A percentile compares a stretch with the other conserved stretches of the same genome.
Conservation (phyloP, 1,139 yeast species). For the Candida albicans region DNA sequence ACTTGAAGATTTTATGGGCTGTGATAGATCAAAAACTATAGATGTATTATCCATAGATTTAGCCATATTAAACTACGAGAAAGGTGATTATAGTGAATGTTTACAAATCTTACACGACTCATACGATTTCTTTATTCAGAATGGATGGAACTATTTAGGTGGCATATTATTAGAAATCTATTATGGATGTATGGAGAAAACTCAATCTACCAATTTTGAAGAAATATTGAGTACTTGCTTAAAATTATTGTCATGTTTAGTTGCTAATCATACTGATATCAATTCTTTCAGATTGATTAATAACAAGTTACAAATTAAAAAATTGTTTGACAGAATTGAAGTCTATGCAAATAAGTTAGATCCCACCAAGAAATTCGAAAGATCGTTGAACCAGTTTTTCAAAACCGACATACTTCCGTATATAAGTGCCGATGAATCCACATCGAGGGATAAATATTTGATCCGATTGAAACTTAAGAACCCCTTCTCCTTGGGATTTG, state of each 20-base stretch:
- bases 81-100: slow-evolving; percentile 59
- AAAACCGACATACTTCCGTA: slow-evolving; percentile 25
- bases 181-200: slow-evolving; percentile 63
- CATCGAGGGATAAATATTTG: slow-evolving; percentile 21
- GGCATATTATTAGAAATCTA: slow-evolving; percentile 62
- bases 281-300: slow-evolving; percentile 30
- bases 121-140: slow-evolving; percentile 61
- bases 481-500: slow-evolving; percentile 26
- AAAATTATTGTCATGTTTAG: slow-evolving; percentile 34
- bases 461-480: slow-evolving; percentile 27
- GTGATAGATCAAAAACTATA: slow-evolving; percentile 60
- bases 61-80: slow-evolving; percentile 66
- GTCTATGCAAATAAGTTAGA: slow-evolving; percentile 20
- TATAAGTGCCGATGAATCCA: slow-evolving; percentile 24
- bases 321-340: slow-evolving; percentile 23
- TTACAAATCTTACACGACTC: slow-evolving; percentile 63
- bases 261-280: slow-evolving; percentile 24
- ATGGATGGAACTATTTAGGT: slow-evolving; percentile 79
- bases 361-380: slow-evolving; percentile 18
- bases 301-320: slow-evolving; percentile 20
- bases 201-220: slow-evolving; percentile 24
- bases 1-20: slow-evolving; percentile 46
- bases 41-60: slow-evolving; percentile 80
- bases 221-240: slow-evolving; percentile 33
- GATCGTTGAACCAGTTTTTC: slow-evolving; percentile 34